phyloP scores from a whole-genome alignment of 305 asterid species.

The Fraxinus greggii region DNA sequence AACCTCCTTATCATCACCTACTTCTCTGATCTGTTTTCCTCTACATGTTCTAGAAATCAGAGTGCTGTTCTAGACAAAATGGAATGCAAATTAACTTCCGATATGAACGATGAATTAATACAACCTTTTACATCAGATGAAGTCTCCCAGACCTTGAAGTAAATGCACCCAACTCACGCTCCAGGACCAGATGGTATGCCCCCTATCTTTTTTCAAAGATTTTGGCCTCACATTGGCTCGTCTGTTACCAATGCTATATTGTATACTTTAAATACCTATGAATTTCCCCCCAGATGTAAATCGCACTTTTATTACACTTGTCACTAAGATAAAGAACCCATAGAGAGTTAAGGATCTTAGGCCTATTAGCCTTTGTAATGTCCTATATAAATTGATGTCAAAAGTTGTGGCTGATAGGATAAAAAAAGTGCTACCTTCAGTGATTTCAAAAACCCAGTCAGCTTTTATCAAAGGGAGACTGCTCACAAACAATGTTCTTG shows the following conservation, averaged over 20 bases:
- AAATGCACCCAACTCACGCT: neutral
- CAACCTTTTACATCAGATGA: neutral
- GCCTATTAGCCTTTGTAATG: neutral
- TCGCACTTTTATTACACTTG: neutral
- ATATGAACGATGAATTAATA: neutral
- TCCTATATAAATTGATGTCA: neutral
- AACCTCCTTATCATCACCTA: neutral
- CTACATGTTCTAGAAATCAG: neutral
- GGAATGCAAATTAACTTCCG: neutral
- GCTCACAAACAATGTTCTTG: neutral
- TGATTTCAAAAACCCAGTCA: neutral
- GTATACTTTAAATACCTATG: neutral
- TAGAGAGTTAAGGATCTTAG: neutral
- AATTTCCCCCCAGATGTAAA: neutral
- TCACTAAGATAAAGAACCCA: neutral
- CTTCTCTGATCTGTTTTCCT: neutral
- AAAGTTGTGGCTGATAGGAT: neutral
- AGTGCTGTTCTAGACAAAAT: neutral
- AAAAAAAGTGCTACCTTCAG: neutral
- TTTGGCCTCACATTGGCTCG: neutral
- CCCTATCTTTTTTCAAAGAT: neutral
- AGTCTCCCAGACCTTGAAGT: neutral
- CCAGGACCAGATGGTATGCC: neutral
- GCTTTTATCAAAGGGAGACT: neutral
- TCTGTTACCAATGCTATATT: neutral